Percentiles rank a stretch among this genome's conserved stretches.
Evolutionary conservation across 1,139 yeast genomes (phyloP).

Genomic region (Pichia sp.): DNA sequence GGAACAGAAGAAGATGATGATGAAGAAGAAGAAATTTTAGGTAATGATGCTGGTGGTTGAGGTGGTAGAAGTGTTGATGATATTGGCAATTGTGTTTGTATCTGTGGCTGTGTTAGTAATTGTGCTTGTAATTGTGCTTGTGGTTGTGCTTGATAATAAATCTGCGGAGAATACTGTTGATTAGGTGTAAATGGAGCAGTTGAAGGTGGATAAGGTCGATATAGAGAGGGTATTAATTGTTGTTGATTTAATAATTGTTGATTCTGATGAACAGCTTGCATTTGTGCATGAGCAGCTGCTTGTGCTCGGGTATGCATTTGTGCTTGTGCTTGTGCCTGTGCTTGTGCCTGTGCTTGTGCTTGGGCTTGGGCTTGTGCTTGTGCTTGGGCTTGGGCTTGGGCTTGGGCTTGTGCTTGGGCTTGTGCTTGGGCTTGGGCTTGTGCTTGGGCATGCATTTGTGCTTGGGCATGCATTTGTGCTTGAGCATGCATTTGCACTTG

Average conservation of each 20-base stretch:
- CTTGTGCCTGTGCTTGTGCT: not conserved
- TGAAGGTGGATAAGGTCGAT: slow-evolving; percentile 6
- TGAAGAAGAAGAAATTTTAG: too few species aligned
- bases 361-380: not conserved
- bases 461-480: slow-evolving; percentile 3
- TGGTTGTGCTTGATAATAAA: not conserved
- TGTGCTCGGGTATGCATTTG: slow-evolving; percentile 6
- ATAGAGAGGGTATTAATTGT: slow-evolving; percentile 3
- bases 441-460: slow-evolving; percentile 1
- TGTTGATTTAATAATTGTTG: slow-evolving; percentile 4
- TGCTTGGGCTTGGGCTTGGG: slow-evolving; percentile 3
- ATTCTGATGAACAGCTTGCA: too few species aligned
- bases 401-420: slow-evolving; percentile 1
- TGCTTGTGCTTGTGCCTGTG: slow-evolving; percentile 6
- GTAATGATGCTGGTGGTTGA: too few species aligned
- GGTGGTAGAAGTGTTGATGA: too few species aligned
- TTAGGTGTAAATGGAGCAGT: not conserved
- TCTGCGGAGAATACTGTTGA: slow-evolving; percentile 2
- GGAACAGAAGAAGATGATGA: too few species aligned
- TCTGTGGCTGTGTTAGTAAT: too few species aligned
- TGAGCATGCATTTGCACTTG: too few species aligned
- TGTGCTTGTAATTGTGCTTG: not conserved
- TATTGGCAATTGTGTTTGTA: too few species aligned
- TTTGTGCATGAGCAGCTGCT: slow-evolving; percentile 5
- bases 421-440: slow-evolving; percentile 1